phyloP scores from a whole-genome alignment of 768 basidiomycete species.

The Podaxis sp. region DNA sequence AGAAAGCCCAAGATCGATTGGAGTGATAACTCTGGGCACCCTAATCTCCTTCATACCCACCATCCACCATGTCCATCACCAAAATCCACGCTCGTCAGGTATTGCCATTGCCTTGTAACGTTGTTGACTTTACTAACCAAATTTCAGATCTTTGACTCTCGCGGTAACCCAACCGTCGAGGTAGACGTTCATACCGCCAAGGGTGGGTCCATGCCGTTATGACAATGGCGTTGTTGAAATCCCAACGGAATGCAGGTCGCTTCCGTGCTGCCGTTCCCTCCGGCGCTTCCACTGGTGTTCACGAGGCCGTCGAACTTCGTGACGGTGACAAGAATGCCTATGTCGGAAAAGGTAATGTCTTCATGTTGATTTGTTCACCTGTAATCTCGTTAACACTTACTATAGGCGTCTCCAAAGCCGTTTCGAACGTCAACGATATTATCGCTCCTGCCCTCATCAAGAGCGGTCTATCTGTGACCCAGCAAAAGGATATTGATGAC shows the following conservation, averaged over 20 bases:
- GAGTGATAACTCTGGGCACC: conserved; percentile 30
- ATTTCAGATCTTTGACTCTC: conserved; percentile 95
- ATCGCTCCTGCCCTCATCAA: conserved; percentile 90
- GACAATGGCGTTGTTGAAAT: background rate
- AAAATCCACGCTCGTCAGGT: conserved; percentile 95
- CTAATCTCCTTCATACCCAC: conserved; percentile 26
- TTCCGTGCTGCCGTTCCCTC: conserved; percentile 96
- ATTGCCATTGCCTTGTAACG: conserved; percentile 17
- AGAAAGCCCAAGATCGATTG: conserved; percentile 32
- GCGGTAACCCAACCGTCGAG: conserved; percentile 97
- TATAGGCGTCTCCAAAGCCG: conserved; percentile 89
- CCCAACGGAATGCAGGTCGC: conserved; percentile 50
- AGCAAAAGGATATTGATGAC: conserved; percentile 95
- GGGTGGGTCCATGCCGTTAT: conserved; percentile 45
- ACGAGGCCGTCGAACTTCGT: conserved; percentile 98
- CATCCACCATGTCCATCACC: conserved; percentile 79
- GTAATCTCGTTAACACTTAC: conserved; percentile 16
- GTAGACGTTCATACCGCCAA: conserved; percentile 87
- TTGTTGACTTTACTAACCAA: conserved; percentile 11
- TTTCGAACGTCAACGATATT: conserved; percentile 87
- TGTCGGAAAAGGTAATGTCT: conserved; percentile 84
- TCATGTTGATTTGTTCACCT: conserved; percentile 2
- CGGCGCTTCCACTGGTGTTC: conserved; percentile 96
- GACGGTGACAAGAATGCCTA: conserved; percentile 93
- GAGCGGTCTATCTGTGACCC: conserved; percentile 76